Conservation (phyloP, 2,329 filamentous ascomycete species). For the Paecilomyces fulvus region DNA sequence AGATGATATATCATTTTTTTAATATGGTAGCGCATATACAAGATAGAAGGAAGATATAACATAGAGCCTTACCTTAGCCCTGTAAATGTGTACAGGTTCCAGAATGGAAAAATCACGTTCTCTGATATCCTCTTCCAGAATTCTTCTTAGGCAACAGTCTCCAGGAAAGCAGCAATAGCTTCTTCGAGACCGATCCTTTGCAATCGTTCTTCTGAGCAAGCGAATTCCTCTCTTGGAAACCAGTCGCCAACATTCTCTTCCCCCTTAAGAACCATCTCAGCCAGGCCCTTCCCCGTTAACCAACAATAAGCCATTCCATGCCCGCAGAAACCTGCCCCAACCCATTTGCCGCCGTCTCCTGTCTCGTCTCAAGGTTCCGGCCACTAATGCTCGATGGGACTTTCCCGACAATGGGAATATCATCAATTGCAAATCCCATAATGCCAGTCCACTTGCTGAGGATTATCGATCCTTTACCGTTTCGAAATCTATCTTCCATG, state of each 20-base stretch:
- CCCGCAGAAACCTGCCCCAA: conserved; percentile 56
- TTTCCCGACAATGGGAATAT: conserved; percentile 44
- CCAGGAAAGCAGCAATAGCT: not conserved
- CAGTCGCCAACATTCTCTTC: conserved; percentile 14
- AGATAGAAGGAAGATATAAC: too few relatives aligned
- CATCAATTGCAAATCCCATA: conserved; percentile 45
- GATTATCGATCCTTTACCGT: conserved; percentile 11
- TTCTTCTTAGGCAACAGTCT: not conserved
- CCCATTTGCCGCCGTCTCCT: conserved; percentile 38
- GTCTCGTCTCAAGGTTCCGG: conserved; percentile 4
- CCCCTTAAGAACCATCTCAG: conserved; percentile 18
- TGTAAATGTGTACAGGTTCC: too few relatives aligned
- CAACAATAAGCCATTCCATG: conserved; percentile 56
- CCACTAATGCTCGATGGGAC: conserved; percentile 35
- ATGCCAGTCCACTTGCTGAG: conserved; percentile 30
- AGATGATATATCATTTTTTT: too few relatives aligned
- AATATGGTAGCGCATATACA: too few relatives aligned
- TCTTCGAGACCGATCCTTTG: not conserved
- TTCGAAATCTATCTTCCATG: conserved; percentile 3
- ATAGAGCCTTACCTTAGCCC: too few relatives aligned
- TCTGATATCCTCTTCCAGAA: too few relatives aligned
- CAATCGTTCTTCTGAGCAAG: conserved; percentile 6
- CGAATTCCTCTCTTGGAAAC: conserved; percentile 14
- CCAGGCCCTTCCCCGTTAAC: conserved; percentile 19
- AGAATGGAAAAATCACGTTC: too few relatives aligned